Evolutionary conservation across 352 stramenopile genomes (phyloP).

Genomic region (Phytophthora pisi): DNA sequence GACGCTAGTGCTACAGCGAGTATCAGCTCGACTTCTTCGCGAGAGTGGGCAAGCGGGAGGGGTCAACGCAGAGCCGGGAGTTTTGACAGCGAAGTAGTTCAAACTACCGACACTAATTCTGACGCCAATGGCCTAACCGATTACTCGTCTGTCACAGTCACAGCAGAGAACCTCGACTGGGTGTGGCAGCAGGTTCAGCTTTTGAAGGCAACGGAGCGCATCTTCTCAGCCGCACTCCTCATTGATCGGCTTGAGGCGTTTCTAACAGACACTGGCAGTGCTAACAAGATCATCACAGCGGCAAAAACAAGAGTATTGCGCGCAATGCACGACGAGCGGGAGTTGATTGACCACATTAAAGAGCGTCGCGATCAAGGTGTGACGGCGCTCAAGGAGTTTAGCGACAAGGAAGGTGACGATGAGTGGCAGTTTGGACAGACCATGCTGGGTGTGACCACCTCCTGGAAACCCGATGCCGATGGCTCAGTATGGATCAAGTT

Average conservation of each 20-base stretch:
- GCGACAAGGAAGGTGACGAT: conserved; percentile 57
- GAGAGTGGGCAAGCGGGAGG: conserved; percentile 23
- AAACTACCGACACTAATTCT: neutral
- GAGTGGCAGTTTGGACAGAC: conserved; percentile 78
- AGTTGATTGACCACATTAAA: conserved; percentile 63
- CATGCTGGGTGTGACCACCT: conserved; percentile 77
- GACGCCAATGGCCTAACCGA: conserved; percentile 44
- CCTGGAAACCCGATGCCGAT: conserved; percentile 78
- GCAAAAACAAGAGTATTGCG: conserved; percentile 36
- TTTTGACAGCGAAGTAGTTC: conserved; percentile 7
- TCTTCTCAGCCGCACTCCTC: conserved; percentile 71
- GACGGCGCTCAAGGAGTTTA: conserved; percentile 73
- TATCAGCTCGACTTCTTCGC: conserved; percentile 28
- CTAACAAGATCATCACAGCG: conserved; percentile 27
- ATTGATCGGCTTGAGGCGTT: conserved; percentile 75
- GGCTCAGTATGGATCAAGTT: conserved; percentile 86
- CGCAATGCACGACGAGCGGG: conserved; percentile 60
- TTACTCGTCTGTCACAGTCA: conserved; percentile 61
- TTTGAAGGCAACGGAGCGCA: conserved; percentile 69
- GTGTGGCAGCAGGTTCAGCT: conserved; percentile 77
- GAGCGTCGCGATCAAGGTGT: conserved; percentile 51
- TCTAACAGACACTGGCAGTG: conserved; percentile 32
- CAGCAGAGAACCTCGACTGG: conserved; percentile 59
- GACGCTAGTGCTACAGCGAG: conserved; percentile 31
- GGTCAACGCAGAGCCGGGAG: conserved; percentile 11